Base-by-base conservation (phyloP, 805 yeast genomes). In the Kluyveromyces lactis region DNA sequence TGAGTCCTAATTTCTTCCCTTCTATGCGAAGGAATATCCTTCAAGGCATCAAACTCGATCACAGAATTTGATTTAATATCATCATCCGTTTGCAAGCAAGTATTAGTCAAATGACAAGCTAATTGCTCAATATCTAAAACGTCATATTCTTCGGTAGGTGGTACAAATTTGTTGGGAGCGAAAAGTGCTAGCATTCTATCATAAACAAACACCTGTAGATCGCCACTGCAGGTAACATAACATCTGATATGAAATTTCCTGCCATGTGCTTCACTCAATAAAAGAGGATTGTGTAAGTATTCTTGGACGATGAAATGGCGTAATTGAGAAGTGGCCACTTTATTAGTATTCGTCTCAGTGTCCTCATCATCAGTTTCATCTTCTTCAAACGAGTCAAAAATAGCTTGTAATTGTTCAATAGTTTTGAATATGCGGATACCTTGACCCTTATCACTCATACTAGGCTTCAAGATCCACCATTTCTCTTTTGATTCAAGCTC, bases 371-470 rank as follows among this genome's bases (percentile, higher is more conserved):
- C 78, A 1, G 72, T 73, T 2, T 64, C 73, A n/a, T 69, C 81
- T 46, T 79, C 90, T 50, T 89, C 96, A 58, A 86, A 87, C 2
- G 81, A 77, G 51, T 92, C 84, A 58, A 92, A 90, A 3, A 90
- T 79, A 3, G 62, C 71, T 58, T 89, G 96, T 36, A 92, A 66
- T 51, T 87, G 92, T 7, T 79, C 85, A 26, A 86, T 68, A 0
- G 87, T 79, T 40, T 70, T 71, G 64, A 92, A 92, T 0, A 92
- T 62, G 29, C 95, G 66, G 36, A 92, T 90, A 0, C 98, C 98
- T 57, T 92, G 96, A 9, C 95, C 98, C 56, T 90, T 81, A 56
- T 92, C 98, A 53, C 95, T 83, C 96, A 92, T 87, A 47, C 95
- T 79, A 12, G 98, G 98, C 56, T 92, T 92, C 56, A 92, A 69